Conservation (phyloP, 2,329 filamentous ascomycete species). For the Alternaria sp. region DNA sequence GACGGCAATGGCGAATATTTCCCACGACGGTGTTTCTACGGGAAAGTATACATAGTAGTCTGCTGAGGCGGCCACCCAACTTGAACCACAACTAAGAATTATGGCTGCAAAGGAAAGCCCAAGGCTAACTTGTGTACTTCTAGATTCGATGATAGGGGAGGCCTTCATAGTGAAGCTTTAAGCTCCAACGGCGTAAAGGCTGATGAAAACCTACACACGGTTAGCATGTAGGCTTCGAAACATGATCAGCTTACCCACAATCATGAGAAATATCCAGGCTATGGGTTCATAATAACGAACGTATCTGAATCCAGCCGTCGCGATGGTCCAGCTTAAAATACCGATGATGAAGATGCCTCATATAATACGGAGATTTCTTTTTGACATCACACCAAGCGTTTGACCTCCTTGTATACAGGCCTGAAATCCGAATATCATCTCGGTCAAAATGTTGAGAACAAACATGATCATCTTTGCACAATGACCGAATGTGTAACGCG, state of each 20-base stretch:
- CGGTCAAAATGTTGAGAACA: too few relatives aligned
- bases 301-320: too few relatives aligned
- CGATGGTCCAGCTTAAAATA: too few relatives aligned
- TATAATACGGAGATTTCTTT: background rate
- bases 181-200: background rate
- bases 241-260: background rate
- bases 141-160: background rate
- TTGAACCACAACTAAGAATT: background rate
- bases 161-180: background rate
- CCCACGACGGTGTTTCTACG: background rate
- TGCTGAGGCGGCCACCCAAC: background rate
- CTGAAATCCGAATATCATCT: too few relatives aligned
- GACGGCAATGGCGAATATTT: background rate
- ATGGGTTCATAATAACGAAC: too few relatives aligned
- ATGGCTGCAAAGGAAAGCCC: background rate
- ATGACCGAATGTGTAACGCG: background rate
- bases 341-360: background rate
- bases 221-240: background rate
- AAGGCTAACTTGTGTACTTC: background rate
- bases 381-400: too few relatives aligned
- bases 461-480: too few relatives aligned
- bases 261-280: background rate
- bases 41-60: background rate
- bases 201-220: background rate
- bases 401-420: too few relatives aligned